These are phyloP conservation scores for Hirschfeldia incana DNA, from an alignment of 345 rosid genomes.

Conservation along the genomic window DNA sequence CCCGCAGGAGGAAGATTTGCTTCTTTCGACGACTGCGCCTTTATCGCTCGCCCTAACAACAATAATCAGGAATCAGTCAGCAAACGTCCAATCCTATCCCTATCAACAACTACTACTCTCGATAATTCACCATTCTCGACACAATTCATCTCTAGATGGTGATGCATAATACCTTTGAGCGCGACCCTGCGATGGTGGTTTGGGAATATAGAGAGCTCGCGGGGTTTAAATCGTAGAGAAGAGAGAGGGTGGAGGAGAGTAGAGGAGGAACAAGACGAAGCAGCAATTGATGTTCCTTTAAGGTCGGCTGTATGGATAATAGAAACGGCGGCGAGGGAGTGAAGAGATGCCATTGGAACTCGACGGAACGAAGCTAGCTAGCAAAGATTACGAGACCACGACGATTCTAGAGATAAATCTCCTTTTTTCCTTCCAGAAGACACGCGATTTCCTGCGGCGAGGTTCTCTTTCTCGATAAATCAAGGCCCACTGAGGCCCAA, in stretches of 20 bases:
- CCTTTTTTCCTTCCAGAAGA: conserved; percentile 17
- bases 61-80: not conserved
- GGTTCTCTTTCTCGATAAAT: not conserved
- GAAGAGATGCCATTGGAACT: conserved; percentile 62
- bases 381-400: conserved; percentile 10
- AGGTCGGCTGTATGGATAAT: conserved; percentile 45
- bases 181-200: conserved; percentile 31
- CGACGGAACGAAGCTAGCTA: not conserved
- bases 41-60: conserved; percentile 43
- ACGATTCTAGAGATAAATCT: not conserved
- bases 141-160: not conserved
- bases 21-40: conserved; percentile 63
- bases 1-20: conserved; percentile 32
- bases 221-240: conserved; percentile 39
- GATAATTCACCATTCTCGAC: not conserved
- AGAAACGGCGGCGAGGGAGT: conserved; percentile 52
- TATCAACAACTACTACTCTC: not conserved
- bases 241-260: conserved; percentile 26
- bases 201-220: conserved; percentile 38
- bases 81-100: not conserved
- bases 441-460: not conserved
- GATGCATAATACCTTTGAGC: conserved; percentile 45
- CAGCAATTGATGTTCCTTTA: conserved; percentile 22
- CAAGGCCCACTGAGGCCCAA: not conserved
- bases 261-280: conserved; percentile 40